phyloP scores from a whole-genome alignment of 345 rosid genomes.

The Gossypium mustelinum region DNA sequence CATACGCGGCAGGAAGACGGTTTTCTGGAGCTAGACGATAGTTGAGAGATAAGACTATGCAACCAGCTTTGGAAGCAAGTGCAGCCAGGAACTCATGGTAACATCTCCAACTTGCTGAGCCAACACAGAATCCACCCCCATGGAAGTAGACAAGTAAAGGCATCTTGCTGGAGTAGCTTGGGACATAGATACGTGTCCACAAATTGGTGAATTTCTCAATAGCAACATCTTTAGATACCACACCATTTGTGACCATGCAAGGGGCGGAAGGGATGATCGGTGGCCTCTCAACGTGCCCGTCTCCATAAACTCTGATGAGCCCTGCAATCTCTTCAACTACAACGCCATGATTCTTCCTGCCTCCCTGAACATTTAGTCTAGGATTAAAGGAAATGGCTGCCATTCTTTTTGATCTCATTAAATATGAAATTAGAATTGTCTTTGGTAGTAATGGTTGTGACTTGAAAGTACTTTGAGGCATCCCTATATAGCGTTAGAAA shows the following conservation, averaged over 20 bases:
- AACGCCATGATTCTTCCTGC: conserved; percentile 37
- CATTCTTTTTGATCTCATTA: conserved; percentile 28
- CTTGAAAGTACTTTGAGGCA: not conserved
- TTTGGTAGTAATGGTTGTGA: conserved; percentile 1
- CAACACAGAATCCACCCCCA: conserved; percentile 71
- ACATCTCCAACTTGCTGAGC: conserved; percentile 64
- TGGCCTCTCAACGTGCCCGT: conserved; percentile 63
- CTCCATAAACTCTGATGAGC: conserved; percentile 55
- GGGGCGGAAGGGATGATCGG: conserved; percentile 49
- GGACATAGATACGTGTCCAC: conserved; percentile 54
- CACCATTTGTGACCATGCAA: conserved; percentile 26
- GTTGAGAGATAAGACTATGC: conserved; percentile 45
- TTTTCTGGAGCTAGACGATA: conserved; percentile 64
- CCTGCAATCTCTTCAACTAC: conserved; percentile 63
- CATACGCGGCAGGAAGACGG: conserved; percentile 62
- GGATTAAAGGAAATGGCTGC: conserved; percentile 41
- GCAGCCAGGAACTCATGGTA: conserved; percentile 55
- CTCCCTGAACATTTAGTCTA: conserved; percentile 23
- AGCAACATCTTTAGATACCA: conserved; percentile 38
- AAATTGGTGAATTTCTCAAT: conserved; percentile 39
- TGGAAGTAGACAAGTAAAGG: conserved; percentile 67
- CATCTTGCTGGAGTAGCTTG: conserved; percentile 37
- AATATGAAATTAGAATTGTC: not conserved
- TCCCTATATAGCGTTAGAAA: not conserved
- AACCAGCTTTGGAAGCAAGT: conserved; percentile 43